A percentile compares a stretch with the other conserved stretches of the same genome.
phyloP scores from a whole-genome alignment of 352 stramenopile genomes.

The Globisporangium takayamanum region DNA sequence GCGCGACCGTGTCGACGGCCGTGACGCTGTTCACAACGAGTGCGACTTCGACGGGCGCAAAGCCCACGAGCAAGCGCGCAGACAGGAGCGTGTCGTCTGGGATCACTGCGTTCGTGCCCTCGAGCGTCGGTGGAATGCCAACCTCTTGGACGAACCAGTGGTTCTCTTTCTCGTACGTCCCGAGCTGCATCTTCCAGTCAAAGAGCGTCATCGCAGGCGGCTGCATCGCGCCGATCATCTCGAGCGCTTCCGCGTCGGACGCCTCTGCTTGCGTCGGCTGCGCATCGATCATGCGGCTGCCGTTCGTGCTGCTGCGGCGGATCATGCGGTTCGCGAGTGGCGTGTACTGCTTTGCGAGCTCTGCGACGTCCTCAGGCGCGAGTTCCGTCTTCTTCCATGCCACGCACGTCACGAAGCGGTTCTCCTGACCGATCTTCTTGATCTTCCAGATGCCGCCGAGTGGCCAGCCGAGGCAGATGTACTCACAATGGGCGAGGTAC shows the following conservation, averaged over 20 bases:
- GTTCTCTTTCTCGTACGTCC: conserved; percentile 28
- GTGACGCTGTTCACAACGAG: conserved; percentile 22
- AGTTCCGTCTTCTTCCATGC: conserved; percentile 47
- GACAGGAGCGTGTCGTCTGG: conserved; percentile 2
- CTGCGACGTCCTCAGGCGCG: conserved; percentile 26
- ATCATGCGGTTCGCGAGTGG: neutral
- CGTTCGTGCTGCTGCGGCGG: neutral
- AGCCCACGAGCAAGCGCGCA: conserved; percentile 17
- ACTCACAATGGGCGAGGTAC: conserved; percentile 29
- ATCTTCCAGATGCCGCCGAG: conserved; percentile 54
- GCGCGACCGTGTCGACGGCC: conserved; percentile 21
- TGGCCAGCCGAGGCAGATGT: conserved; percentile 39
- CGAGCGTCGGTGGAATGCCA: conserved; percentile 15
- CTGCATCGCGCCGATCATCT: conserved; percentile 1
- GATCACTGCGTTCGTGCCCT: neutral
- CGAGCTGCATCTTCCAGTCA: conserved; percentile 54
- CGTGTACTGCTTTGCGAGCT: conserved; percentile 30
- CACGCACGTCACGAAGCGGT: conserved; percentile 28
- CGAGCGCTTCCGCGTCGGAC: neutral
- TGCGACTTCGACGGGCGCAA: conserved; percentile 16
- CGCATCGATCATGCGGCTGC: neutral
- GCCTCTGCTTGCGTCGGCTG: neutral
- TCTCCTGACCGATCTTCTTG: conserved; percentile 20
- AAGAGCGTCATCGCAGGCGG: conserved; percentile 26
- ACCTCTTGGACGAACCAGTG: conserved; percentile 53